Conservation (phyloP, 169 alveolate species). For the Blepharisma undulans region DNA sequence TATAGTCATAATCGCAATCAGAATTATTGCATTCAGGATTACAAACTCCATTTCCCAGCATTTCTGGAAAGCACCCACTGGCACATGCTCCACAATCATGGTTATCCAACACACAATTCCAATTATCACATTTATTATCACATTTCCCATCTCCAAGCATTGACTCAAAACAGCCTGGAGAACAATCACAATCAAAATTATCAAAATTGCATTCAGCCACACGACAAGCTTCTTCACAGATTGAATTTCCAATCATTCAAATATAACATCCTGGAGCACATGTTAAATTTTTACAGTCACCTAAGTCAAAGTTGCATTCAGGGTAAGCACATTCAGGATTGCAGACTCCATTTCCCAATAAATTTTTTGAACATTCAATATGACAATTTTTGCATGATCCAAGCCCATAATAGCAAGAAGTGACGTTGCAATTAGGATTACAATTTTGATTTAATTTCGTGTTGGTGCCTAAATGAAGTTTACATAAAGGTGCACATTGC, state of each 20-base stretch:
- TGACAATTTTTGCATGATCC: not conserved
- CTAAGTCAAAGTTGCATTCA: not conserved
- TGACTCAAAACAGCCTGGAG: not conserved
- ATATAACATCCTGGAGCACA: conserved; percentile 12
- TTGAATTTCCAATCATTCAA: not conserved
- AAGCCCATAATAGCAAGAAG: not conserved
- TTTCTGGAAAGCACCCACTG: not conserved
- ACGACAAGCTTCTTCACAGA: conserved; percentile 2
- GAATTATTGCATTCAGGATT: conserved; percentile 19
- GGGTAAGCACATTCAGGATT: not conserved
- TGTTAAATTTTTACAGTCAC: not conserved
- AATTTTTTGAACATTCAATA: not conserved
- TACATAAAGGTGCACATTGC: not conserved
- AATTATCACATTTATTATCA: not conserved
- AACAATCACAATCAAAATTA: not conserved
- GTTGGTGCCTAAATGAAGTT: not conserved
- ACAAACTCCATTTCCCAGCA: conserved; percentile 22
- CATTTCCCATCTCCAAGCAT: not conserved
- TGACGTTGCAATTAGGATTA: not conserved
- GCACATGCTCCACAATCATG: not conserved
- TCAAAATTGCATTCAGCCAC: not conserved
- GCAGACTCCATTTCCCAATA: conserved; percentile 13
- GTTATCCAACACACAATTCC: not conserved
- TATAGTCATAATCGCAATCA: not conserved
- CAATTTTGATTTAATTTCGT: not conserved